Base-by-base conservation (phyloP, 2,329 filamentous ascomycete species). In the Epichloe amarillans region DNA sequence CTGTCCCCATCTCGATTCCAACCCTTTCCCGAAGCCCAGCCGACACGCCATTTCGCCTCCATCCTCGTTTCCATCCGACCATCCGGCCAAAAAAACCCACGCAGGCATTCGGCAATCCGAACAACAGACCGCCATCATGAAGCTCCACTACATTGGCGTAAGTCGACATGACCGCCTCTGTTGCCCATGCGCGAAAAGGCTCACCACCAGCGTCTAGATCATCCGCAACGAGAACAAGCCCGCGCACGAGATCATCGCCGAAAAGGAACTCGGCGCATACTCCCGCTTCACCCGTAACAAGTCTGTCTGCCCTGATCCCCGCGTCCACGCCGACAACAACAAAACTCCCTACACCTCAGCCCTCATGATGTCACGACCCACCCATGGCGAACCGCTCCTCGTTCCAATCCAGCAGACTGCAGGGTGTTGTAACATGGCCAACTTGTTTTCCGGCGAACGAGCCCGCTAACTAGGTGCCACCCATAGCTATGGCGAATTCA, bases 81-180 rank as follows among this genome's bases (percentile, higher is more conserved):
- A 10, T 11, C 30, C 37, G 37, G n/a, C 21, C 19, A 30, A 26
- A n/a, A 14, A 26, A 7, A 26, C 19, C 36, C 7, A 23, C 37
- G 21, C 15, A 44, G 15, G 12, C n/a, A 10, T 21, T 17, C 15
- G 17, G 39, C 12, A 10, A n/a, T 26, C 48, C 48, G 33, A 41
- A 33, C 8, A 36, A 15, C 26, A 26, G 45, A 23, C 46, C 37
- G 49, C 56, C 69, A 82, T 61, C 65, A 91, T 91, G 87, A 91
- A 90, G 80, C 73, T 93, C 68, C 77, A 86, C 69, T 93, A 93
- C 70, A 88, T 94, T 65, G 88, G 87, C 61, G 88, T 93, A 82
- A 51, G 52, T 35, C 57, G 82, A 65, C 55, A 54, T 55, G 54
- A 56, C 56, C 55, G 54, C 47, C 53, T 53, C 50, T 46, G 36